Evolutionary conservation across 352 stramenopile species (phyloP).

Genomic region (Elongisporangium undulatum): DNA sequence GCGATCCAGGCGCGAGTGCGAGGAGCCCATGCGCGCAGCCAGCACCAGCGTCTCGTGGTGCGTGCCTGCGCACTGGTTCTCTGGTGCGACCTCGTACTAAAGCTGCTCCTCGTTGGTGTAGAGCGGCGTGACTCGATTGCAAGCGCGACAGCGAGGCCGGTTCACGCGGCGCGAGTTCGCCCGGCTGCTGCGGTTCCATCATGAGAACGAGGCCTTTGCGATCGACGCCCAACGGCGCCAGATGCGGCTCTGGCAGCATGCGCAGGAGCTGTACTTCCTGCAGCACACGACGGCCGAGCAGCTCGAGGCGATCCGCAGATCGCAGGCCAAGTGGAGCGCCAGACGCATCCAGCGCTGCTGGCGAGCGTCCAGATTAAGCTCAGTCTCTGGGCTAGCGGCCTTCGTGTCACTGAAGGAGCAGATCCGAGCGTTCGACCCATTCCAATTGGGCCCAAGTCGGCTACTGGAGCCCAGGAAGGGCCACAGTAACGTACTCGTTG

Average conservation of each 20-base stretch:
- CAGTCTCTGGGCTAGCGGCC: background rate
- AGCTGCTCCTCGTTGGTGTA: conserved; percentile 11
- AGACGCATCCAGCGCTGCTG: conserved; percentile 43
- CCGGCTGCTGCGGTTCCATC: conserved; percentile 40
- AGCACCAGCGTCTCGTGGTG: conserved; percentile 27
- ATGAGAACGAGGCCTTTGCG: conserved; percentile 47
- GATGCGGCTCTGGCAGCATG: conserved; percentile 49
- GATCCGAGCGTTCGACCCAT: conserved; percentile 32
- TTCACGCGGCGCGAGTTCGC: conserved; percentile 50
- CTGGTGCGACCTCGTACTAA: conserved; percentile 5
- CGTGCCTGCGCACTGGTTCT: conserved; percentile 9
- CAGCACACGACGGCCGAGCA: conserved; percentile 44
- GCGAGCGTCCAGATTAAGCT: conserved; percentile 8
- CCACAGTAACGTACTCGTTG: background rate
- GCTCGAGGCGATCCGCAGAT: conserved; percentile 33
- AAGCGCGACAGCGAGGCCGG: conserved; percentile 52
- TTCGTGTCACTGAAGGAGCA: conserved; percentile 10
- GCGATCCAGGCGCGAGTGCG: conserved; percentile 55
- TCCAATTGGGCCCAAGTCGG: conserved; percentile 9
- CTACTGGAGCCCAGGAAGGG: conserved; percentile 3
- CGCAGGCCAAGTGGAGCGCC: conserved; percentile 37
- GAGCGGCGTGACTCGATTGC: conserved; percentile 44
- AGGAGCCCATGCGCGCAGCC: conserved; percentile 23
- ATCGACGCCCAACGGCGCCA: conserved; percentile 36
- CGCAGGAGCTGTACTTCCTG: conserved; percentile 67